Conservation (phyloP, 345 rosid species). For the Iberis pinnata region DNA sequence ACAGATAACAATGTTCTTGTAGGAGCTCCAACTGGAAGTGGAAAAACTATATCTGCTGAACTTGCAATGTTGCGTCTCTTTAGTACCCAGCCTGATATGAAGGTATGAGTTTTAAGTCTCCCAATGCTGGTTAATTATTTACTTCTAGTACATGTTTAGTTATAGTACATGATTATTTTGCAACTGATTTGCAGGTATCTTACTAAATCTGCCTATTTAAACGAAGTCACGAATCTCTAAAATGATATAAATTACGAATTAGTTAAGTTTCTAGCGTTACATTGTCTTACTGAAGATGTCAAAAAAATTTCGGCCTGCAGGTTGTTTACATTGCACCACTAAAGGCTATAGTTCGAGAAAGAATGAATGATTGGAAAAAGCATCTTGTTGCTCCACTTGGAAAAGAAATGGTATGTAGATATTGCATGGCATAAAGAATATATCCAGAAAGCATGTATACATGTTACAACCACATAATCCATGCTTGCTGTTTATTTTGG, state of each 20-base stretch:
- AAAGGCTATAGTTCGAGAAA: slow-evolving; percentile 97
- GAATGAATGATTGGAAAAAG: slow-evolving; percentile 94
- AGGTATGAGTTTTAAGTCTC: slow-evolving; percentile 38
- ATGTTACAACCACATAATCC: slow-evolving; percentile 11
- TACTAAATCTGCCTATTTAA: slow-evolving; percentile 1
- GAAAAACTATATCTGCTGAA: slow-evolving; percentile 96
- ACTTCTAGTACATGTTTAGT: slow-evolving; percentile 1
- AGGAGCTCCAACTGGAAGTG: slow-evolving; percentile 99
- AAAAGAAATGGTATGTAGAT: slow-evolving; percentile 60
- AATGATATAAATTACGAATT: no score
- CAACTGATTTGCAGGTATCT: not conserved
- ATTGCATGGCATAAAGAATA: slow-evolving; percentile 9
- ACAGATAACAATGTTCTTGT: slow-evolving; percentile 83
- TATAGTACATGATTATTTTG: slow-evolving; percentile 4
- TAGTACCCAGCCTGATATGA: slow-evolving; percentile 93
- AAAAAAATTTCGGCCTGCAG: slow-evolving; percentile 33
- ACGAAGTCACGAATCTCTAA: not conserved
- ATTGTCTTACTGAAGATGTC: slow-evolving; percentile 7
- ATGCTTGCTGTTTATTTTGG: slow-evolving; percentile 14
- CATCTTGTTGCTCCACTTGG: slow-evolving; percentile 81
- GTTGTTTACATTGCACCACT: slow-evolving; percentile 96
- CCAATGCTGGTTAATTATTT: slow-evolving; percentile 2
- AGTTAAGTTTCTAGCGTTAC: no score
- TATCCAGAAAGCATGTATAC: slow-evolving; percentile 12
- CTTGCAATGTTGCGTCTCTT: slow-evolving; percentile 95